These are phyloP conservation scores for Kwoniella mangroviensis DNA, from an alignment of 768 basidiomycete species.

Conservation along the genomic window DNA sequence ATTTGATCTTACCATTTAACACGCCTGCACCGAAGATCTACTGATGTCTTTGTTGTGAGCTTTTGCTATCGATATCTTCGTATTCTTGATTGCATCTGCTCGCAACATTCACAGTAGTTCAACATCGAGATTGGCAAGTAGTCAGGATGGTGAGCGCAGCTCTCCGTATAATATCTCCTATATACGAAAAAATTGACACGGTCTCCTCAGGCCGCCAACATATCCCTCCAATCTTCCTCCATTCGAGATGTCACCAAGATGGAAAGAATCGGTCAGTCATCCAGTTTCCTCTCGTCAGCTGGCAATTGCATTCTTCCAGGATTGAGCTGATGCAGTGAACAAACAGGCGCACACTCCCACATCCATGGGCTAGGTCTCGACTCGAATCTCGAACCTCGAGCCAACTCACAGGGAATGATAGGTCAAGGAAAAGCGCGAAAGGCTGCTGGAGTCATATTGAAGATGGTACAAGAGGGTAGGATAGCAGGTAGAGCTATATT, in stretches of 20 bases:
- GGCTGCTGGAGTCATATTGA: conserved; percentile 95
- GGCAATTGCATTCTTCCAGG: conserved; percentile 57
- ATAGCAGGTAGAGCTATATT: conserved; percentile 96
- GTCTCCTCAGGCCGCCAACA: conserved; percentile 51
- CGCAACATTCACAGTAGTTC: background rate
- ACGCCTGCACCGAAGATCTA: background rate
- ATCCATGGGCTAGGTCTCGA: conserved; percentile 94
- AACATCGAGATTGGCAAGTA: background rate
- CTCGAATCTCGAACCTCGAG: conserved; percentile 81
- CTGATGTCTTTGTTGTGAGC: background rate
- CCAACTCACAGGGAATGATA: conserved; percentile 88
- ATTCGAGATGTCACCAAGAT: conserved; percentile 58
- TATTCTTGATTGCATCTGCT: background rate
- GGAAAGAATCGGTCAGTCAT: conserved; percentile 57
- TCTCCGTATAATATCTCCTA: background rate
- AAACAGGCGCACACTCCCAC: conserved; percentile 66
- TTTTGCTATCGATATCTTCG: background rate
- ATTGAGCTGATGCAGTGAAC: background rate
- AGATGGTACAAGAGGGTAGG: conserved; percentile 94
- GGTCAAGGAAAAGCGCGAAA: conserved; percentile 95
- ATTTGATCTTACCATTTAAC: background rate
- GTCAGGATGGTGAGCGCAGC: background rate
- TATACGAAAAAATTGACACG: background rate
- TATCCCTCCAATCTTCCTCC: conserved; percentile 48
- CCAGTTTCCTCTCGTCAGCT: background rate